These are phyloP conservation scores for Cyamopsis tetragonoloba DNA, from an alignment of 306 rosid genomes.

Conservation along the genomic window DNA sequence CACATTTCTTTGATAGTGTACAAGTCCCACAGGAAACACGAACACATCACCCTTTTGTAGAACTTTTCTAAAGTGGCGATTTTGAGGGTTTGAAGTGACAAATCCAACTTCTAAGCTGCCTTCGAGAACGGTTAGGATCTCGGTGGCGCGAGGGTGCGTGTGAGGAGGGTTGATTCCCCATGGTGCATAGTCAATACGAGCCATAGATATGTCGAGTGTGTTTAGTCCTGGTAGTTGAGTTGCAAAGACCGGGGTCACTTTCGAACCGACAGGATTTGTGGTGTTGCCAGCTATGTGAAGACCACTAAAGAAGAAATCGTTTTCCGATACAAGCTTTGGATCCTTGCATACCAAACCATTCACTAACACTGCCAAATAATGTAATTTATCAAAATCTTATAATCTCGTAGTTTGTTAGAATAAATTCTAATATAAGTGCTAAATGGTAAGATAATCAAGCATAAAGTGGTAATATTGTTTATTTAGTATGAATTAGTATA, in stretches of 20 bases:
- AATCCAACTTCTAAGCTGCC: slow-evolving; percentile 41
- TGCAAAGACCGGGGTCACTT: slow-evolving; percentile 32
- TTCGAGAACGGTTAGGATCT: slow-evolving; percentile 29
- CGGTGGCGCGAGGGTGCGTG: slow-evolving; percentile 39
- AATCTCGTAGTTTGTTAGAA: too few species aligned
- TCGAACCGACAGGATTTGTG: slow-evolving; percentile 23
- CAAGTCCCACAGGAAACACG: slow-evolving; percentile 38
- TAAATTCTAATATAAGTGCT: too few species aligned
- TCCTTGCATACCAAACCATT: slow-evolving; percentile 39
- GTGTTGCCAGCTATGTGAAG: slow-evolving; percentile 40
- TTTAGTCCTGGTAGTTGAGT: slow-evolving; percentile 35
- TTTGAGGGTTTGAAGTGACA: slow-evolving; percentile 40
- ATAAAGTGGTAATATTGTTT: too few species aligned
- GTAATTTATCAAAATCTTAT: not conserved
- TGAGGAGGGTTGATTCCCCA: slow-evolving; percentile 49
- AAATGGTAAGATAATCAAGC: too few species aligned
- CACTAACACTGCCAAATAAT: slow-evolving; percentile 28
- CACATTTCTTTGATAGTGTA: slow-evolving; percentile 36
- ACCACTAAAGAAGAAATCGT: slow-evolving; percentile 31
- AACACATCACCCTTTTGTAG: slow-evolving; percentile 38
- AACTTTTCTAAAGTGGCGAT: slow-evolving; percentile 17
- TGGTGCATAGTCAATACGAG: slow-evolving; percentile 33
- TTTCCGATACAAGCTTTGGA: slow-evolving; percentile 27
- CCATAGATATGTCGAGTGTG: slow-evolving; percentile 27
- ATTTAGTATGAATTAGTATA: too few species aligned